A percentile compares a stretch with the other conserved stretches of the same genome.
Conservation (phyloP, 352 stramenopile species). For the Paralagenidium karlingii region DNA sequence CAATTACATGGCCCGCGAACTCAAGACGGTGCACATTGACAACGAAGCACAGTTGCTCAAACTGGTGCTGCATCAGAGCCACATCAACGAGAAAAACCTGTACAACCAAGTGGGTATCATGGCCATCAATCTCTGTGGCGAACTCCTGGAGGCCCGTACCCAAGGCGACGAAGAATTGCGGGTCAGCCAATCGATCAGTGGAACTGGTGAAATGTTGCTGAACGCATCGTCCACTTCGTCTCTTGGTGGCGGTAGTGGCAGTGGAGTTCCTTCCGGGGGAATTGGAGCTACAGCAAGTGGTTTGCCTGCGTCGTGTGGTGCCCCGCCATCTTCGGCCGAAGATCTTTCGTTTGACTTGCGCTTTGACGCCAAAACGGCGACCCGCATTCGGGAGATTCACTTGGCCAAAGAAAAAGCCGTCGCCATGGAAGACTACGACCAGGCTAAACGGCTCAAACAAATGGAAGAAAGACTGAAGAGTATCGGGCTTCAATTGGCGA, state of each 20-base stretch:
- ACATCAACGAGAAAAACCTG: constrained; percentile 83
- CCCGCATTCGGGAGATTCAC: constrained; percentile 82
- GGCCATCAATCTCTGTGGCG: constrained; percentile 78
- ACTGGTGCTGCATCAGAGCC: constrained; percentile 81
- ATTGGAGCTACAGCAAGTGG: too few species aligned
- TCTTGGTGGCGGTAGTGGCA: too few species aligned
- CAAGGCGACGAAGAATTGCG: constrained; percentile 10
- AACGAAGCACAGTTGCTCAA: constrained; percentile 75
- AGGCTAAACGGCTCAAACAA: constrained; percentile 69
- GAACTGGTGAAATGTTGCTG: not conserved
- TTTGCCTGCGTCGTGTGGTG: not conserved
- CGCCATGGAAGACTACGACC: constrained; percentile 85
- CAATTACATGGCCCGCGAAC: constrained; percentile 79
- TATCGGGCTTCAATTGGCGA: constrained; percentile 74
- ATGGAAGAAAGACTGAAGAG: constrained; percentile 86
- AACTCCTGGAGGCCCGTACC: constrained; percentile 14
- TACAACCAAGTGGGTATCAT: constrained; percentile 89
- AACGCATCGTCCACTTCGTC: not conserved
- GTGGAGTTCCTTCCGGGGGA: too few species aligned
- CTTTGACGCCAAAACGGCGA: constrained; percentile 82
- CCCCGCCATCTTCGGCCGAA: constrained; percentile 5
- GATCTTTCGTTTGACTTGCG: constrained; percentile 78
- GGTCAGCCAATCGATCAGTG: too few species aligned
- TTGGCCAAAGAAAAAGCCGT: constrained; percentile 74
- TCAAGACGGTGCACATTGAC: constrained; percentile 89